Evolutionary conservation across 257 asterid species (phyloP).

Genomic region (Datura wrightii): DNA sequence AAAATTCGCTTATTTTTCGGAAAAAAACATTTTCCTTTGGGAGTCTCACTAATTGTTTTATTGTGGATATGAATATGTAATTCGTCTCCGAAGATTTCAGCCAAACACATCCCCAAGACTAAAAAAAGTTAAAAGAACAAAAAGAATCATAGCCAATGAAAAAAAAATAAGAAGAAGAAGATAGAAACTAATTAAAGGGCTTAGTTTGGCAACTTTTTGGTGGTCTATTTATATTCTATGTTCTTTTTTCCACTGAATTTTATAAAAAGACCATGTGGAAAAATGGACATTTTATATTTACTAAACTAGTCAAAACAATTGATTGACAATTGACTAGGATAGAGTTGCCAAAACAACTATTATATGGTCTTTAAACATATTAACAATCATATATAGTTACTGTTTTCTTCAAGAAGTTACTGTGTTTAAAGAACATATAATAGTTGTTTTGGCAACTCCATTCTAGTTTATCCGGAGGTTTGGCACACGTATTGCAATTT

Average conservation of each 20-base stretch:
- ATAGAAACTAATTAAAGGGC: background rate
- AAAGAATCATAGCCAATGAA: background rate
- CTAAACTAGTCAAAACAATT: background rate
- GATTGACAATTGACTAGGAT: background rate
- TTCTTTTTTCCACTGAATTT: background rate
- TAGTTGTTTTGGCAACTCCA: constrained; percentile 4
- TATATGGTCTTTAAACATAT: background rate
- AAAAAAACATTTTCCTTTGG: no score
- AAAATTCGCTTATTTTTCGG: no score
- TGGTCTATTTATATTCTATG: background rate
- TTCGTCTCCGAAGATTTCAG: no score
- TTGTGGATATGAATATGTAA: no score
- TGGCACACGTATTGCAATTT: no score
- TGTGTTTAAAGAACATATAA: background rate
- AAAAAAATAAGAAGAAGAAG: background rate
- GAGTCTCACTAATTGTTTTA: no score
- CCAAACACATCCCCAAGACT: background rate
- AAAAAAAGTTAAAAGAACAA: background rate
- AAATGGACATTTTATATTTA: background rate
- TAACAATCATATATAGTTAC: background rate
- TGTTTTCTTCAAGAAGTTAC: background rate
- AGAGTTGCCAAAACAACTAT: background rate
- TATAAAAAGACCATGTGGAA: background rate
- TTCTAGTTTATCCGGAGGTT: background rate
- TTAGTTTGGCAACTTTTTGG: background rate